Evolutionary conservation across 192 early-diverging fungal genomes (phyloP).

Genomic region (Coemansia sp.): DNA sequence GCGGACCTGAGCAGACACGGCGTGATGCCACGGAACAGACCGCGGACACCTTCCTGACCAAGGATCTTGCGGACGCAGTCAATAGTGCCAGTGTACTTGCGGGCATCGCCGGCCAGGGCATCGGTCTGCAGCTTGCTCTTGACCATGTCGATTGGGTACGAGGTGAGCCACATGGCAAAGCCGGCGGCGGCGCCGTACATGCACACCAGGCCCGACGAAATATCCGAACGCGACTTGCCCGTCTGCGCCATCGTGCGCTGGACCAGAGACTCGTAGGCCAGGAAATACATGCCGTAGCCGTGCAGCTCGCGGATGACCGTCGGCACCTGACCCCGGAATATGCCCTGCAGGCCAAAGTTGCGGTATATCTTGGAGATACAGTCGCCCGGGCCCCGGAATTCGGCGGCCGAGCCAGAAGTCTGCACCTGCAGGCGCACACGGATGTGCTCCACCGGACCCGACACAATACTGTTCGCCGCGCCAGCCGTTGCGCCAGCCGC

Average conservation of each 20-base stretch:
- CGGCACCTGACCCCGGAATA: constrained; percentile 88
- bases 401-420: constrained; percentile 51
- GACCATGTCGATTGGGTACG: constrained; percentile 90
- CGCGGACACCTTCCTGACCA: constrained; percentile 70
- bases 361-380: constrained; percentile 75
- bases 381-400: constrained; percentile 75
- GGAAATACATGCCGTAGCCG: constrained; percentile 92
- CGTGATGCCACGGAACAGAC: constrained; percentile 81
- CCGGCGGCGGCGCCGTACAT: constrained; percentile 80
- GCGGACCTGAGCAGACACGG: constrained; percentile 88
- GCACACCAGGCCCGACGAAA: constrained; percentile 73
- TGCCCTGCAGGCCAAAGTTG: constrained; percentile 64
- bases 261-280: constrained; percentile 85
- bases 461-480: constrained; percentile 82
- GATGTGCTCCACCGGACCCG: constrained; percentile 93
- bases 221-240: constrained; percentile 57
- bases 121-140: constrained; percentile 96
- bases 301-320: constrained; percentile 85
- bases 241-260: constrained; percentile 62
- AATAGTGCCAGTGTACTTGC: constrained; percentile 64
- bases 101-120: constrained; percentile 57
- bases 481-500: constrained; percentile 79
- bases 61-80: constrained; percentile 80
- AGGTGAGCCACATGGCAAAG: constrained; percentile 73
- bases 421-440: constrained; percentile 94